phyloP scores from a whole-genome alignment of 1,284 basidiomycete genomes.

The Xerocomus minutiporus region DNA sequence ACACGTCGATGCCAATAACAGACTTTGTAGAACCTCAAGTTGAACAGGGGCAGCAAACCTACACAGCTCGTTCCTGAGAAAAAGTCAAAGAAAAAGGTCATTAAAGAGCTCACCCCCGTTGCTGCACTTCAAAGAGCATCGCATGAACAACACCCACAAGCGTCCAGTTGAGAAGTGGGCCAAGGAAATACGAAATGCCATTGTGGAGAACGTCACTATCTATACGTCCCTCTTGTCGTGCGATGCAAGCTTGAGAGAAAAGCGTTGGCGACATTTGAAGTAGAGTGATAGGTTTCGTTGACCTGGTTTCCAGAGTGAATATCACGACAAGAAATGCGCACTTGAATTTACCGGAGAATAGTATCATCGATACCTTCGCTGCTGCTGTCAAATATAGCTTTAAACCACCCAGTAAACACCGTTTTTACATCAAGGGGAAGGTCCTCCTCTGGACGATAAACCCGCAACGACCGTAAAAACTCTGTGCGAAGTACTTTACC shows the following conservation, averaged over 20 bases:
- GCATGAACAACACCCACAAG: constrained; percentile 66
- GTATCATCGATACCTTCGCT: constrained; percentile 80
- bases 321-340: background rate
- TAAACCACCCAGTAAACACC: constrained; percentile 62
- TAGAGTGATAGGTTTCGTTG: constrained; percentile 63
- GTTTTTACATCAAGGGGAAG: constrained; percentile 46
- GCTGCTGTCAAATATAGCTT: constrained; percentile 68
- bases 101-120: constrained; percentile 46
- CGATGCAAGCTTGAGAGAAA: constrained; percentile 57
- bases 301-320: constrained; percentile 38
- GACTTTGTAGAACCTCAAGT: constrained; percentile 60
- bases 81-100: background rate
- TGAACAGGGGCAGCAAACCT: constrained; percentile 41
- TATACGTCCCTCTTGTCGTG: constrained; percentile 48
- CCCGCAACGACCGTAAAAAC: constrained; percentile 48
- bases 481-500: constrained; percentile 44
- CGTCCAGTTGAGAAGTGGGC: constrained; percentile 72
- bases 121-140: constrained; percentile 56
- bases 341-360: constrained; percentile 55
- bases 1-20: constrained; percentile 60
- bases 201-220: constrained; percentile 64
- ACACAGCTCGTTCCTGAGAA: background rate
- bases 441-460: constrained; percentile 41
- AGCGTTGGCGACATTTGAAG: constrained; percentile 63
- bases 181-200: constrained; percentile 71